Conservation (phyloP, 768 basidiomycete species). For the Xerocomellus intermedius region DNA sequence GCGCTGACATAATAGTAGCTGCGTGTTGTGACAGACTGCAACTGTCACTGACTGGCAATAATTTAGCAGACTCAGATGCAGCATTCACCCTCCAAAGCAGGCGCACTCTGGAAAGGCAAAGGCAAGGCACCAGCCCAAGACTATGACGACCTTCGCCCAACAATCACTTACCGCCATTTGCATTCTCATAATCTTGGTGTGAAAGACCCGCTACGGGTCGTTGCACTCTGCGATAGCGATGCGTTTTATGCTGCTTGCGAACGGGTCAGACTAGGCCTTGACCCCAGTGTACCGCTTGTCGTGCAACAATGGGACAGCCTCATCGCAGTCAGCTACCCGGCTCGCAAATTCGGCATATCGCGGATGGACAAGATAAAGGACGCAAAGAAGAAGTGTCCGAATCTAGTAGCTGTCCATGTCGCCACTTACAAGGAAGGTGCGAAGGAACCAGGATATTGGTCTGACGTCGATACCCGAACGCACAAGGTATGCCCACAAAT, state of each 20-base stretch:
- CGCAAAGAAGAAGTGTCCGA: slow-evolving; percentile 82
- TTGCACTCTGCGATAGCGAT: slow-evolving; percentile 90
- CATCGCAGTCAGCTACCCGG: slow-evolving; percentile 96
- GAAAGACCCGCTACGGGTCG: slow-evolving; percentile 74
- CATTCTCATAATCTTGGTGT: slow-evolving; percentile 65
- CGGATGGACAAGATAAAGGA: slow-evolving; percentile 82
- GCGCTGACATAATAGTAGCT: too few relatives aligned
- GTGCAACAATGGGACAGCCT: slow-evolving; percentile 86
- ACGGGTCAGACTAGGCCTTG: slow-evolving; percentile 71
- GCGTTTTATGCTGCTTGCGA: slow-evolving; percentile 87
- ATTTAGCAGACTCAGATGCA: too few relatives aligned
- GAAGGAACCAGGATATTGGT: slow-evolving; percentile 85
- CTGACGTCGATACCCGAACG: slow-evolving; percentile 82
- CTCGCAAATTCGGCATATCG: slow-evolving; percentile 90
- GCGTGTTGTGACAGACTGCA: too few relatives aligned
- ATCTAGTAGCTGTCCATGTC: slow-evolving; percentile 84
- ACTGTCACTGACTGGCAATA: too few relatives aligned
- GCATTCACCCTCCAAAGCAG: slow-evolving; percentile 23
- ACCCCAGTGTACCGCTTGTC: slow-evolving; percentile 65
- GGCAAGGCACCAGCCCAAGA: slow-evolving; percentile 43
- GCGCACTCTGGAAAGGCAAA: slow-evolving; percentile 55
- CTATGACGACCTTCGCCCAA: slow-evolving; percentile 61
- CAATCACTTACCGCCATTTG: slow-evolving; percentile 78
- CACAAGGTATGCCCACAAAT: slow-evolving; percentile 68
- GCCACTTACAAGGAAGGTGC: slow-evolving; percentile 93